Base-by-base conservation (phyloP, 2,329 filamentous ascomycete genomes). In the Nemania sp. region DNA sequence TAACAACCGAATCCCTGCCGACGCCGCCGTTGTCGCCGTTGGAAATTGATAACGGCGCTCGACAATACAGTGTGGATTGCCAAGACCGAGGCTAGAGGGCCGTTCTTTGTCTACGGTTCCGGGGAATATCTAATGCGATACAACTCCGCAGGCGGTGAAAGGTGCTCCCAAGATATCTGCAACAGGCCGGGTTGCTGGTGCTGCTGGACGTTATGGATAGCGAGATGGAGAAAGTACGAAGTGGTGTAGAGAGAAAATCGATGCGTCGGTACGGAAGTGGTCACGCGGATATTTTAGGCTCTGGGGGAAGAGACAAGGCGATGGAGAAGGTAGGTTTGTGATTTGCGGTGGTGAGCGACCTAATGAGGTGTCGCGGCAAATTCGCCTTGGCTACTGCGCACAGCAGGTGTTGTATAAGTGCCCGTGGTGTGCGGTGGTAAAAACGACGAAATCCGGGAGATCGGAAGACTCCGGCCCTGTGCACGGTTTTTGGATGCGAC, bases 371-470 rank as follows among this genome's bases (percentile, higher is more conserved):
- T 52, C 51, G 49, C 54, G 56, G 61, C 56, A 64, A 55, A 60
- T 61, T 50, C 54, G 31, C 45, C 40, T 47, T 37, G 48, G 28
- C 34, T 46, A 22, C 8, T 28, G n/a, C n/a, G n/a, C n/a, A n/a
- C n/a, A n/a, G n/a, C n/a, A n/a, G n/a, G n/a, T n/a, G n/a, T n/a
- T n/a, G n/a, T n/a, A n/a, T n/a, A n/a, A n/a, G n/a, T n/a, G n/a
- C n/a, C n/a, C n/a, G n/a, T n/a, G n/a, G n/a, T n/a, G n/a, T n/a
- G n/a, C n/a, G n/a, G n/a, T n/a, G n/a, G n/a, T n/a, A n/a, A n/a
- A n/a, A n/a, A n/a, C n/a, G 58, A 59, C 55, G 56, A 53, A 64
- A 65, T 65, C 64, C 64, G 66, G 65, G 65, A 68, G 63, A 67
- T 68, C 66, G 65, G 65, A 66, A 65, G 63, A 55, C 55, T 53